phyloP scores from a whole-genome alignment of 2,329 filamentous ascomycete genomes.

The Colletotrichum lindemuthianum region DNA sequence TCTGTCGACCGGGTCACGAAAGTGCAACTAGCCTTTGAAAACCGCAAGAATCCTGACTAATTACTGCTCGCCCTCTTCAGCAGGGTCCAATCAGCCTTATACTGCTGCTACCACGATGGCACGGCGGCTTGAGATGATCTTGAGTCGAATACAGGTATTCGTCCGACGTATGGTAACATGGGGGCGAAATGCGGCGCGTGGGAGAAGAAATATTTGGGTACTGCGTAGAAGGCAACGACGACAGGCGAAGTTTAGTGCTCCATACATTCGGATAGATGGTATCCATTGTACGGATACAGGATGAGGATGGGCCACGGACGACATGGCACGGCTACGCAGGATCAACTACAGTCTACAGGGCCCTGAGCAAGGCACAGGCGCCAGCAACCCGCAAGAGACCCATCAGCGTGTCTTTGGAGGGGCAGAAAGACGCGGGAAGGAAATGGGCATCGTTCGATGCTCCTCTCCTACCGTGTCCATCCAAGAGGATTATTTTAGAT shows the following conservation, averaged over 20 bases:
- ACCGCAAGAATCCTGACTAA: slow-evolving; percentile 2
- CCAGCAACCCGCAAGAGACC: slow-evolving; percentile 11
- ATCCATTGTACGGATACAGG: slow-evolving; percentile 8
- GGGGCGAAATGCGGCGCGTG: slow-evolving; percentile 20
- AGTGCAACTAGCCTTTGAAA: slow-evolving; percentile 20
- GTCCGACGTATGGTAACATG: slow-evolving; percentile 25
- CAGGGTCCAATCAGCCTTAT: slow-evolving; percentile 31
- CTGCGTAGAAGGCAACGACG: neutral
- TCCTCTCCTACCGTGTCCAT: slow-evolving; percentile 11
- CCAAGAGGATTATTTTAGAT: slow-evolving; percentile 32
- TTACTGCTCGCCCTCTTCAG: slow-evolving; percentile 7
- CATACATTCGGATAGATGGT: neutral
- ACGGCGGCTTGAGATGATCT: slow-evolving; percentile 24
- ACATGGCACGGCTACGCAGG: neutral
- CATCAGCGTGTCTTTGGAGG: neutral
- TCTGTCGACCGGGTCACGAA: slow-evolving; percentile 8
- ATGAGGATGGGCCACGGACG: slow-evolving; percentile 18
- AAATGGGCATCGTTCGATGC: slow-evolving; percentile 25
- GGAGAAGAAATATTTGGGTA: neutral
- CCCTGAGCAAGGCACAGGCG: slow-evolving; percentile 8
- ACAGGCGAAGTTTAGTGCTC: neutral
- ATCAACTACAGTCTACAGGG: neutral
- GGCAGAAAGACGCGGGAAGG: slow-evolving; percentile 3
- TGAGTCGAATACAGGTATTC: slow-evolving; percentile 13
- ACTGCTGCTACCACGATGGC: slow-evolving; percentile 26